Base-by-base conservation (phyloP, 176 grass and related monocot genomes). In the Melocanna baccifera region DNA sequence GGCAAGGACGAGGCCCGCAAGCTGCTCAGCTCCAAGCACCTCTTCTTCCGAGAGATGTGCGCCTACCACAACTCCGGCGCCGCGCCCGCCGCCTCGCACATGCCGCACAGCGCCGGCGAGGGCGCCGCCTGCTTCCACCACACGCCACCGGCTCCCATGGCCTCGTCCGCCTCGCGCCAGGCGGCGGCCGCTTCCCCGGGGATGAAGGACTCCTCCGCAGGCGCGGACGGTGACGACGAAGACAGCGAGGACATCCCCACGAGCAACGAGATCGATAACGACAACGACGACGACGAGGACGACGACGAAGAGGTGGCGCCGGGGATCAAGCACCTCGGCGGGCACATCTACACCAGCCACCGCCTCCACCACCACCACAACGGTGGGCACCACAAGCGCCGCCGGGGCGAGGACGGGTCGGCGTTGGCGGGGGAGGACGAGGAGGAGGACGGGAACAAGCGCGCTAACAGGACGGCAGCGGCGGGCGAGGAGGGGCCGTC, bases 31-130 rank as follows among this genome's bases (percentile, higher is more conserved):
- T 98, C 96, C 65, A 98, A 98, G 80, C 96, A 95, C 88, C 91
- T 98, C 83, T 98, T 95, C 86, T 98, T 93, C 85, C 93, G 77
- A 13, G 96, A 98, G 85, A 98, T 98, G 96, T 98, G 96, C 83
- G 78, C 87, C 19, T 98, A 98, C 83, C 96, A 98, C 89, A 93
- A 98, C 83, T 69, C 79, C 29, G 73, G 70, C 73, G 70, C 30
- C 16, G 29, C 28, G 9, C 34, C 63, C 3, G 81, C 71, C 2
- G 48, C 73, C 0, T 28, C 59, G 16, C 77, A 76, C 66, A 34
- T 48, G 39, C 37, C 51, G 75, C 85, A 66, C 89, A 20, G 46
- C 53, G 46, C 36, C 56, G 63, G 28, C 1, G 51, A 70, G 2
- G 71, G 29, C 22, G 69, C 46, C 2, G 77, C 62, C 25, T 91